phyloP scores from a whole-genome alignment of 441 rosid genomes.

The Erodium trifolium region DNA sequence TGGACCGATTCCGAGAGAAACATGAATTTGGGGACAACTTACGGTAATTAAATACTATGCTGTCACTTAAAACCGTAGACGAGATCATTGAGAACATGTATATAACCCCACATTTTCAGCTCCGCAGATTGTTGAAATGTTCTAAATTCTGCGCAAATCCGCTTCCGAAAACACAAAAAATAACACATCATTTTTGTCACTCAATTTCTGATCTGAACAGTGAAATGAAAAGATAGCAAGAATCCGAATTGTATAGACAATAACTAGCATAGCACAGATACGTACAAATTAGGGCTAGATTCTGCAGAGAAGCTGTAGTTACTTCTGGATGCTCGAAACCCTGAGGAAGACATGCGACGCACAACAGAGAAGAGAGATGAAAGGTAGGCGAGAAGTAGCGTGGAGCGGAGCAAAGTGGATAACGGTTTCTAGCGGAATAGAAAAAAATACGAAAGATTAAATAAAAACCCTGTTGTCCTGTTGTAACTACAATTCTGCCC shows the following conservation, averaged over 20 bases:
- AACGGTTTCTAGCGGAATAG: background rate
- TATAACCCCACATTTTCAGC: constrained; percentile 44
- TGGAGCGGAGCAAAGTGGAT: background rate
- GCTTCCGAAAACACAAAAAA: background rate
- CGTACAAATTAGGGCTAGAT: background rate
- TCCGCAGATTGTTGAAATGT: background rate
- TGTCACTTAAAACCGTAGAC: constrained; percentile 44
- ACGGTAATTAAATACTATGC: constrained; percentile 33
- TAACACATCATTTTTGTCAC: background rate
- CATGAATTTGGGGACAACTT: constrained; percentile 19
- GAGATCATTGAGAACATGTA: constrained; percentile 64
- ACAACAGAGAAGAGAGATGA: background rate
- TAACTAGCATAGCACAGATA: background rate
- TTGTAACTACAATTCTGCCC: background rate
- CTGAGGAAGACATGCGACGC: background rate
- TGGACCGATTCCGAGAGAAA: constrained; percentile 18
- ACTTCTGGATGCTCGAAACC: background rate
- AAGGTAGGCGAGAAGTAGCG: background rate
- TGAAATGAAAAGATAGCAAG: background rate
- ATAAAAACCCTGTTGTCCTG: background rate
- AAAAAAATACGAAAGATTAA: background rate
- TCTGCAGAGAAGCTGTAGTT: background rate
- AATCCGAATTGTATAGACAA: background rate
- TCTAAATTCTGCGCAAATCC: constrained; percentile 3
- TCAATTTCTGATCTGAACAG: background rate